Evolutionary conservation across 352 stramenopile species (phyloP).

Genomic region (Globisporangium ultimum): DNA sequence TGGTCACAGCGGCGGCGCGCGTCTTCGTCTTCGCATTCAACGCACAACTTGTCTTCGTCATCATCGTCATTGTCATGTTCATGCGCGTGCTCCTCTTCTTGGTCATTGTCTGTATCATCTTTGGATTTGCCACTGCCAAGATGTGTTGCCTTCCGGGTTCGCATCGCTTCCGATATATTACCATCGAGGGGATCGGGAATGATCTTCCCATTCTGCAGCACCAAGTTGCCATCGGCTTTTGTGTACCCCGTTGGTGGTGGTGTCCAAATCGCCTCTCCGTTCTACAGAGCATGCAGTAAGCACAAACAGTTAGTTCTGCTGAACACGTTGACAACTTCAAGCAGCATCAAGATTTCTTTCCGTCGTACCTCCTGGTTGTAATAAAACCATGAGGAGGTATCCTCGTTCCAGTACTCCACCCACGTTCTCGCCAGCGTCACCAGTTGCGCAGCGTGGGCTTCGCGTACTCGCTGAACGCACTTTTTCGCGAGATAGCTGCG

Average conservation of each 20-base stretch:
- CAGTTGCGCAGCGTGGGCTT: conserved; percentile 32
- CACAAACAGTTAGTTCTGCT: too few relatives aligned
- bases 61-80: conserved; percentile 32
- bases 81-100: neutral
- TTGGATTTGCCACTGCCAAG: conserved; percentile 10
- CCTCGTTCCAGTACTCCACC: conserved; percentile 80
- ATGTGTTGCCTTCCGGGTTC: conserved; percentile 18
- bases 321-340: too few relatives aligned
- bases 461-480: conserved; percentile 26
- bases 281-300: conserved; percentile 21
- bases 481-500: conserved; percentile 45
- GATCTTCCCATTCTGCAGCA: conserved; percentile 66
- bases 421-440: conserved; percentile 47
- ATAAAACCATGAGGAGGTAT: conserved; percentile 72
- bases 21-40: conserved; percentile 79
- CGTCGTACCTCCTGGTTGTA: conserved; percentile 56
- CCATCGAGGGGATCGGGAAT: conserved; percentile 51
- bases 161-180: conserved; percentile 26
- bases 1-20: conserved; percentile 60
- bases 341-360: conserved; percentile 4
- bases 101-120: conserved; percentile 7
- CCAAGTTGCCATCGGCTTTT: conserved; percentile 57
- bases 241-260: conserved; percentile 69
- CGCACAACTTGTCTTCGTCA: conserved; percentile 60
- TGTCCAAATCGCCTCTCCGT: conserved; percentile 65